Evolutionary conservation across 2,329 filamentous ascomycete genomes (phyloP).

Genomic region (Exophiala spinifera): DNA sequence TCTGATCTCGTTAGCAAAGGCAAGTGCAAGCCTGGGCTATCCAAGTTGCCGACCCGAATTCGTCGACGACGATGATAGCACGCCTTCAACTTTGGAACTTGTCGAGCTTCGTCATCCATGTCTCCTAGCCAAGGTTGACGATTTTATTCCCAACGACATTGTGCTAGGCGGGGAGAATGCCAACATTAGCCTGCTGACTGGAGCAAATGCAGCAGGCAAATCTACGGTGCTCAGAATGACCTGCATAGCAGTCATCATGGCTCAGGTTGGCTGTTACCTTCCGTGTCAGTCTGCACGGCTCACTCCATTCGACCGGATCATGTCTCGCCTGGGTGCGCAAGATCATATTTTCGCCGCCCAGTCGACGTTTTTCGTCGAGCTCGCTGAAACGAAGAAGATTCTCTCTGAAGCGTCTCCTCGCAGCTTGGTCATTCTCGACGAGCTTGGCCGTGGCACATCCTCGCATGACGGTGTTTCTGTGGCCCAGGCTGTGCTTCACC

Average conservation of each 20-base stretch:
- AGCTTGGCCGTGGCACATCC: slow-evolving; percentile 89
- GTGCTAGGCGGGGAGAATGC: slow-evolving; percentile 74
- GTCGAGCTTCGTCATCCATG: slow-evolving; percentile 91
- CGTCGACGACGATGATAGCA: slow-evolving; percentile 63
- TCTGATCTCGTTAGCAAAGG: slow-evolving; percentile 85
- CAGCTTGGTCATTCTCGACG: slow-evolving; percentile 93
- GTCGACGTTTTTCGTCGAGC: slow-evolving; percentile 96
- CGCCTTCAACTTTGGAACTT: slow-evolving; percentile 81
- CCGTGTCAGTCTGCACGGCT: slow-evolving; percentile 77
- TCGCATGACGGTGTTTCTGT: slow-evolving; percentile 97
- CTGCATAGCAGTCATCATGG: slow-evolving; percentile 94
- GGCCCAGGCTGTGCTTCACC: slow-evolving; percentile 94
- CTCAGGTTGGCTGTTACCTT: slow-evolving; percentile 90
- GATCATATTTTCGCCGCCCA: slow-evolving; percentile 99
- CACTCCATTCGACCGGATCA: slow-evolving; percentile 93
- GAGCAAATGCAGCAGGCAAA: slow-evolving; percentile 95
- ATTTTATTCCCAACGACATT: slow-evolving; percentile 96
- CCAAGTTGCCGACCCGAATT: slow-evolving; percentile 89
- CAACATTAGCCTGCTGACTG: slow-evolving; percentile 88
- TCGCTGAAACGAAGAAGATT: slow-evolving; percentile 98
- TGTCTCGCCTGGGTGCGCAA: slow-evolving; percentile 95
- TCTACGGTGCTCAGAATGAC: slow-evolving; percentile 96
- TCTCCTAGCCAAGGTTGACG: slow-evolving; percentile 81
- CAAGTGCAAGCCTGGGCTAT: slow-evolving; percentile 76
- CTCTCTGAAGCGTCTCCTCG: slow-evolving; percentile 88